Percentiles rank a stretch among this genome's conserved stretches.
Evolutionary conservation across 495 filamentous ascomycete genomes (phyloP).

Genomic region (Aspergillus kassunensis): DNA sequence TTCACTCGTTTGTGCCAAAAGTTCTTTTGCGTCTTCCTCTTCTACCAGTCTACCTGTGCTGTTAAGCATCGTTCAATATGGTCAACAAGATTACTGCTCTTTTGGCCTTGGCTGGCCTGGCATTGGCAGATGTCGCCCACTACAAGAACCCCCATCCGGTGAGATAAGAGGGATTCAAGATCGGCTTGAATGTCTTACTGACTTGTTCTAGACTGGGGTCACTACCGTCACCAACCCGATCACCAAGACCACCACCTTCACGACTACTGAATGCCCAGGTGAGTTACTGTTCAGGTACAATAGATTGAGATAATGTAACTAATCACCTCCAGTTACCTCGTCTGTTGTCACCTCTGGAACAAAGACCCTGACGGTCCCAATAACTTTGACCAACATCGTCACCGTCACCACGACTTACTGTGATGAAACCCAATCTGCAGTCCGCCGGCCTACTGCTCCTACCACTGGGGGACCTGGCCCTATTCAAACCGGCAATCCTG

Average conservation of each 20-base stretch:
- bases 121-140: constrained; percentile 39
- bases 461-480: background rate
- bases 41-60: background rate
- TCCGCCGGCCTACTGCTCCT: background rate
- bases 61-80: constrained; percentile 34
- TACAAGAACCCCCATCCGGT: constrained; percentile 8
- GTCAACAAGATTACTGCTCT: constrained; percentile 37
- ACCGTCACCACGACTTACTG: constrained; percentile 32
- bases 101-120: constrained; percentile 39
- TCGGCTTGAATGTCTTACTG: background rate
- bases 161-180: background rate
- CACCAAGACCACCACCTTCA: constrained; percentile 33
- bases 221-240: constrained; percentile 15
- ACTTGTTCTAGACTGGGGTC: background rate
- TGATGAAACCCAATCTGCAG: constrained; percentile 17
- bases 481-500: background rate
- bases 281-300: constrained; percentile 5
- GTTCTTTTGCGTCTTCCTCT: constrained; percentile 13
- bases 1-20: constrained; percentile 38
- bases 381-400: constrained; percentile 37
- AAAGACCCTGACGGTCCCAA: constrained; percentile 27
- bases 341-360: constrained; percentile 31
- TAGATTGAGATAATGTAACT: background rate
- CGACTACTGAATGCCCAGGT: constrained; percentile 39
- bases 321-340: constrained; percentile 27